A percentile compares a stretch with the other conserved stretches of the same genome.
These are phyloP conservation scores for Auriculariales sp. DNA, from an alignment of 768 basidiomycete species.

Conservation along the genomic window DNA sequence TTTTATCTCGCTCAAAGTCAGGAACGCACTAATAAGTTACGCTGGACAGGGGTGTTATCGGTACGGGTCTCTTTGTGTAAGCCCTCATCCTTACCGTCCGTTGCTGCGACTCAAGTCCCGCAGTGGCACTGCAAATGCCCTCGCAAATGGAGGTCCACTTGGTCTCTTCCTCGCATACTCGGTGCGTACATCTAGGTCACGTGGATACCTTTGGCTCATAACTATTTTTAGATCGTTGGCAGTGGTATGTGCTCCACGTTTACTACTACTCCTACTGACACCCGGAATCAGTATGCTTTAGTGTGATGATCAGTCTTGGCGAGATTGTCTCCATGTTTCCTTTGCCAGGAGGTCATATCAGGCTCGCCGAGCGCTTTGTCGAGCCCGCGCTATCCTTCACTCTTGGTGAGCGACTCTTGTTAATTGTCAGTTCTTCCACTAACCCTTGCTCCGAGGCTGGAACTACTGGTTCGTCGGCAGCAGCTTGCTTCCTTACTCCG, in stretches of 20 bases:
- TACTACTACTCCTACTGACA: background rate
- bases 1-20: too few species aligned
- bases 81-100: too few species aligned
- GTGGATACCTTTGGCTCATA: slow-evolving; percentile 1
- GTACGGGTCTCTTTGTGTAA: too few species aligned
- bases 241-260: background rate
- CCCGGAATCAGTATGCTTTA: slow-evolving; percentile 27
- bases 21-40: too few species aligned
- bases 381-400: slow-evolving; percentile 53
- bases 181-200: slow-evolving; percentile 10
- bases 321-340: slow-evolving; percentile 18
- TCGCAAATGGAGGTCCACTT: slow-evolving; percentile 63
- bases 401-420: slow-evolving; percentile 8
- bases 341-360: slow-evolving; percentile 59
- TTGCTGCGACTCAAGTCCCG: too few species aligned
- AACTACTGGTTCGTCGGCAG: slow-evolving; percentile 35
- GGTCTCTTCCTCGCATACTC: slow-evolving; percentile 64
- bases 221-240: slow-evolving; percentile 32
- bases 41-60: too few species aligned
- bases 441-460: slow-evolving; percentile 25
- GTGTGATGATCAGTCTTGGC: slow-evolving; percentile 33
- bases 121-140: too few species aligned
- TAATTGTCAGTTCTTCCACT: background rate
- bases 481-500: slow-evolving; percentile 17
- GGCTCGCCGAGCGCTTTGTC: slow-evolving; percentile 68